These are phyloP conservation scores for Lepidium sativum DNA, from an alignment of 345 rosid species.

Conservation along the genomic window DNA sequence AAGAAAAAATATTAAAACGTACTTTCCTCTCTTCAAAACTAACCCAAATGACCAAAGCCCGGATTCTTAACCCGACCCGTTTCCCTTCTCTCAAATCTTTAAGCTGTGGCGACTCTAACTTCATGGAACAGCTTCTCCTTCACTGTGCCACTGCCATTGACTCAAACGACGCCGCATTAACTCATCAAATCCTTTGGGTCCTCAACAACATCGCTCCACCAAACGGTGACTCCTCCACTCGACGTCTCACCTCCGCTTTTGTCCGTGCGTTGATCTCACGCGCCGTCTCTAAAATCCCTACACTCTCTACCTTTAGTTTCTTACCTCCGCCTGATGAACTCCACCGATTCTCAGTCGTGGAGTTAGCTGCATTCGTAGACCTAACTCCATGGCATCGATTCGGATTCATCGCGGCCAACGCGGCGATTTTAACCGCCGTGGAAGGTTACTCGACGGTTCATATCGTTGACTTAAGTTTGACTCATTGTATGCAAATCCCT, in stretches of 20 bases:
- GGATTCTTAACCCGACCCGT: constrained; percentile 32
- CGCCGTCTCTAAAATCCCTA: constrained; percentile 54
- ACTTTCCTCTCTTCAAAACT: not conserved
- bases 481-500: constrained; percentile 98
- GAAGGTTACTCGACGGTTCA: constrained; percentile 75
- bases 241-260: constrained; percentile 67
- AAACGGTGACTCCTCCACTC: constrained; percentile 72
- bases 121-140: constrained; percentile 86
- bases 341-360: constrained; percentile 72
- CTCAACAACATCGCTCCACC: constrained; percentile 83
- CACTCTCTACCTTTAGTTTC: constrained; percentile 39
- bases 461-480: constrained; percentile 74
- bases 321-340: constrained; percentile 7
- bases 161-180: constrained; percentile 60
- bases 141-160: constrained; percentile 91
- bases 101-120: constrained; percentile 54
- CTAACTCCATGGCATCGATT: constrained; percentile 93
- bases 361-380: constrained; percentile 80
- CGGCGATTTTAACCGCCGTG: constrained; percentile 64
- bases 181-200: constrained; percentile 86
- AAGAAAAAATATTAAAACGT: not conserved
- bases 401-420: constrained; percentile 86
- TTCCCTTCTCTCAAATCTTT: constrained; percentile 39
- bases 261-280: constrained; percentile 77
- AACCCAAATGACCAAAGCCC: constrained; percentile 43